Evolutionary conservation across 2,329 filamentous ascomycete species (phyloP).

Genomic region (Pleurostoma richardsiae): DNA sequence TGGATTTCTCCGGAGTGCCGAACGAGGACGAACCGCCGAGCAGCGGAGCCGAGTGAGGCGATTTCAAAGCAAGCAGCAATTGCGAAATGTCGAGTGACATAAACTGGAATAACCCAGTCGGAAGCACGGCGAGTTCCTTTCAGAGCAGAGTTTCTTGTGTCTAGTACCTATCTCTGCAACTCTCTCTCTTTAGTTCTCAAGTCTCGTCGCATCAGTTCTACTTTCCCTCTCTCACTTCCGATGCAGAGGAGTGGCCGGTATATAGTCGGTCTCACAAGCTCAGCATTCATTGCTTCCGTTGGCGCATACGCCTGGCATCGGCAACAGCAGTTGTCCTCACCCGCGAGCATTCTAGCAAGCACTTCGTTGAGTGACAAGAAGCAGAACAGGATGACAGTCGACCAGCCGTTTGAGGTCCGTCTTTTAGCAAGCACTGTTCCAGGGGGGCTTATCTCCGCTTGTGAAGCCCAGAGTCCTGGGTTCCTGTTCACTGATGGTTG

Average conservation of each 20-base stretch:
- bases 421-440: not conserved
- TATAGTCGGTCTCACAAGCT: constrained; percentile 11
- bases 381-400: constrained; percentile 32
- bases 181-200: not conserved
- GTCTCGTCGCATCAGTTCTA: too few species aligned
- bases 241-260: constrained; percentile 8
- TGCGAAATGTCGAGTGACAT: constrained; percentile 4
- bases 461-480: too few species aligned
- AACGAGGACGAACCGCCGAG: not conserved
- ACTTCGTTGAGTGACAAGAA: too few species aligned
- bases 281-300: constrained; percentile 14
- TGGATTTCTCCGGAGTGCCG: too few species aligned
- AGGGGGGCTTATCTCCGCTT: not conserved
- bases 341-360: too few species aligned
- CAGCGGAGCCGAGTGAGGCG: constrained; percentile 2
- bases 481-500: constrained; percentile 6
- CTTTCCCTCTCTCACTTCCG: constrained; percentile 7
- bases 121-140: not conserved
- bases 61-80: constrained; percentile 11
- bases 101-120: not conserved
- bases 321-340: not conserved
- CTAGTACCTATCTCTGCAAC: not conserved
- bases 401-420: constrained; percentile 40
- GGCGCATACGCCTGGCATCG: constrained; percentile 14
- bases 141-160: not conserved